A percentile compares a stretch with the other conserved stretches of the same genome.
phyloP scores from a whole-genome alignment of 257 asterid species.

The Lithospermum erythrorhizon region DNA sequence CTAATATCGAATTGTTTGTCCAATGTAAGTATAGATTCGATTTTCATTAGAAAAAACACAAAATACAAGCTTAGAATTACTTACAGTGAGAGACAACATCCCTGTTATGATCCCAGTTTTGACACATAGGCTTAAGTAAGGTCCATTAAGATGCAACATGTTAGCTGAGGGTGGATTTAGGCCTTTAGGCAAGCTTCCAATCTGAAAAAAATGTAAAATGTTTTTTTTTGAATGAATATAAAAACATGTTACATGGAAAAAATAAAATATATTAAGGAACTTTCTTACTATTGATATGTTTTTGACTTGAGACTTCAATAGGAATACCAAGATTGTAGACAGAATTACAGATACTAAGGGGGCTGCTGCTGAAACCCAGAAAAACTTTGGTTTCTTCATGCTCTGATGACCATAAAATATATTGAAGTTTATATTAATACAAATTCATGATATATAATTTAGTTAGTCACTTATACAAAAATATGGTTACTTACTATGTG shows the following conservation, averaged over 20 bases:
- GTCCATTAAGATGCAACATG: constrained; percentile 56
- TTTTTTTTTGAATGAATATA: neutral
- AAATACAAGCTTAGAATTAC: constrained; percentile 11
- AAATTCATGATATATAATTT: neutral
- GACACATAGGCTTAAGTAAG: constrained; percentile 53
- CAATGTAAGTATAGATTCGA: too few relatives aligned
- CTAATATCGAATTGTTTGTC: too few relatives aligned
- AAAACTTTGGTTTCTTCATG: constrained; percentile 55
- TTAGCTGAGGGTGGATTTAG: constrained; percentile 75
- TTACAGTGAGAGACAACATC: constrained; percentile 80
- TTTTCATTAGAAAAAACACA: too few relatives aligned
- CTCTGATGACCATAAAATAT: constrained; percentile 35
- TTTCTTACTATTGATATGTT: constrained; percentile 54
- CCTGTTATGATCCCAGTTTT: constrained; percentile 88
- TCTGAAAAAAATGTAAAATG: constrained; percentile 46
- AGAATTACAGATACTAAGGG: constrained; percentile 71
- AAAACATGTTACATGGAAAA: neutral
- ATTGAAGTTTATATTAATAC: neutral
- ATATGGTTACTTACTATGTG: constrained; percentile 39
- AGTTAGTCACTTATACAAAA: neutral
- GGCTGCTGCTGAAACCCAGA: constrained; percentile 85
- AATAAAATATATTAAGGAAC: neutral
- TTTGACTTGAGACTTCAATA: constrained; percentile 43
- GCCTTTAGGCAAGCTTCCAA: constrained; percentile 77
- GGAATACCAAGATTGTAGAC: constrained; percentile 52